These are phyloP conservation scores for Takashimella tepidaria DNA, from an alignment of 1,284 basidiomycete genomes.

Conservation along the genomic window DNA sequence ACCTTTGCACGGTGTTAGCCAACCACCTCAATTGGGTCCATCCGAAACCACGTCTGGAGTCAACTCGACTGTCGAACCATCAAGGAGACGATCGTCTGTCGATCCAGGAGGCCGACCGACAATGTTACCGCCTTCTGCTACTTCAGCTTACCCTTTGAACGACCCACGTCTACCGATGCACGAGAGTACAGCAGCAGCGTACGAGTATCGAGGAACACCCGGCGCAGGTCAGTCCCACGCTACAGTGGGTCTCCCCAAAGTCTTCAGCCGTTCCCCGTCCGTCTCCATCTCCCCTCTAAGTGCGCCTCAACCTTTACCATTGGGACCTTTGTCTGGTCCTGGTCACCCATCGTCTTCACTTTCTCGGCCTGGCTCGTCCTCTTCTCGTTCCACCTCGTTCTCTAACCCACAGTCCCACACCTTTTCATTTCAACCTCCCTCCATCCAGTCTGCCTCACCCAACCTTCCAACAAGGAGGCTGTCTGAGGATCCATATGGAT, in stretches of 20 bases:
- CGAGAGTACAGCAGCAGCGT: conserved; percentile 18
- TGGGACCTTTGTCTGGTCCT: conserved; percentile 4
- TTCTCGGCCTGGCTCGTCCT: conserved; percentile 31
- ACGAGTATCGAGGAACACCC: not conserved
- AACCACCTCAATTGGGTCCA: not conserved
- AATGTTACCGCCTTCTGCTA: not conserved
- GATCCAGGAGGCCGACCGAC: not conserved
- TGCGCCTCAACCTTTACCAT: conserved; percentile 15
- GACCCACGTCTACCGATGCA: conserved; percentile 34
- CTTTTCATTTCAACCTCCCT: conserved; percentile 11
- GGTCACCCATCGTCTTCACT: conserved; percentile 4
- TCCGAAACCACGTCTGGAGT: not conserved
- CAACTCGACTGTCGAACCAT: not conserved
- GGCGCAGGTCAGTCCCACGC: conserved; percentile 13
- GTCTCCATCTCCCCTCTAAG: conserved; percentile 37
- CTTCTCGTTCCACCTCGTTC: not conserved
- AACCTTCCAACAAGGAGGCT: conserved; percentile 13
- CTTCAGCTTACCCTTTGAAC: not conserved
- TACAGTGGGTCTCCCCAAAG: conserved; percentile 1
- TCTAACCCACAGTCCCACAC: conserved; percentile 8
- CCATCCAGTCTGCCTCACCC: conserved; percentile 16
- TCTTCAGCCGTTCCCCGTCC: conserved; percentile 27
- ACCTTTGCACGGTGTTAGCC: not conserved
- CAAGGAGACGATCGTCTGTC: not conserved
- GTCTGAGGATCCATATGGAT: conserved; percentile 13